phyloP scores from a whole-genome alignment of 331 rosid species.

The Acacia concinna region DNA sequence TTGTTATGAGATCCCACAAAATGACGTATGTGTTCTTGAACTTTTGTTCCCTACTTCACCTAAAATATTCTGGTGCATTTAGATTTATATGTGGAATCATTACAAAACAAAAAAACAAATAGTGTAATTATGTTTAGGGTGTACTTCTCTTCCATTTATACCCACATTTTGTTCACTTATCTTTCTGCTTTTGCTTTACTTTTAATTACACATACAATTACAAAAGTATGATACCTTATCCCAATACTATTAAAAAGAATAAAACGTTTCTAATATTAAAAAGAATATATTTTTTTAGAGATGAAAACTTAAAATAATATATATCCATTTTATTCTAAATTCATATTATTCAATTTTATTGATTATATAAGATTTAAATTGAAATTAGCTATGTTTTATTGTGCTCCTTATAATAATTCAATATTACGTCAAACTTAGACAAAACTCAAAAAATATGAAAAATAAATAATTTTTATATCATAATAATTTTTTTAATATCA shows the following conservation, averaged over 20 bases:
- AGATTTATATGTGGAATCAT: background rate
- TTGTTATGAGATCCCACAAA: background rate
- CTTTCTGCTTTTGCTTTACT: no score
- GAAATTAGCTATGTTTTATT: background rate
- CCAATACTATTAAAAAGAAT: no score
- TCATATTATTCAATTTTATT: background rate
- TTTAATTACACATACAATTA: background rate
- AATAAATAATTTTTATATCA: background rate
- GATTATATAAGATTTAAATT: background rate
- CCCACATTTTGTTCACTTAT: background rate
- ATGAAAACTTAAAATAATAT: background rate
- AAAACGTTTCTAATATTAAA: background rate
- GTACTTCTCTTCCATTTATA: background rate
- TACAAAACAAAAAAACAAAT: background rate
- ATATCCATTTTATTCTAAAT: background rate
- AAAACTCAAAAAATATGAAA: background rate
- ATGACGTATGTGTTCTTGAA: background rate
- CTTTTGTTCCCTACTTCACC: background rate
- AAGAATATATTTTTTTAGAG: background rate
- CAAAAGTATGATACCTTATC: no score
- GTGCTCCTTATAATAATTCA: background rate
- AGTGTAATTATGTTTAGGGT: no score
- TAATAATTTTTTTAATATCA: background rate
- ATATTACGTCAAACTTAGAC: background rate
- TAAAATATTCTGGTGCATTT: background rate